phyloP scores from a whole-genome alignment of 2,329 filamentous ascomycete species.

The Fusarium virguliforme region DNA sequence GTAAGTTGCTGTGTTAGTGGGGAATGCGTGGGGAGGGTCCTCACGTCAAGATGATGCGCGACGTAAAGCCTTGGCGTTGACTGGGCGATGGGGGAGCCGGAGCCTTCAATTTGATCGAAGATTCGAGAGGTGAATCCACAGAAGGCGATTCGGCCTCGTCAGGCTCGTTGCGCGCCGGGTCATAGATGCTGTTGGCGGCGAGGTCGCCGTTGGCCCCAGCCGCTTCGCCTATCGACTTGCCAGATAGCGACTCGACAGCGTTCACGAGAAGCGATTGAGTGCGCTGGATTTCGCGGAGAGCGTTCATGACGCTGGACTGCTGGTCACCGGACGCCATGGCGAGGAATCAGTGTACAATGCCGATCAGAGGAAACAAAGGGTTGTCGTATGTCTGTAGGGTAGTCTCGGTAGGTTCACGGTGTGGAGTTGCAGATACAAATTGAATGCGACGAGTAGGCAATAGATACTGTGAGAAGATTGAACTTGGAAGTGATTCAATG shows the following conservation, averaged over 20 bases:
- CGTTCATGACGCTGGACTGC: conserved; percentile 48
- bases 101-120: conserved; percentile 44
- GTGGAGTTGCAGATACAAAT: neutral
- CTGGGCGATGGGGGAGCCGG: conserved; percentile 48
- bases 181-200: conserved; percentile 28
- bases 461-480: neutral
- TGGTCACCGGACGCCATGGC: conserved; percentile 49
- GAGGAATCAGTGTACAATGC: conserved; percentile 4
- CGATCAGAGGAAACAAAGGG: conserved; percentile 13
- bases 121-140: conserved; percentile 32
- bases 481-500: neutral
- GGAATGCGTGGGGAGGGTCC: conserved; percentile 39
- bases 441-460: conserved; percentile 5
- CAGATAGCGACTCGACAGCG: conserved; percentile 59
- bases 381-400: conserved; percentile 34
- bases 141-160: conserved; percentile 25
- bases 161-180: conserved; percentile 30
- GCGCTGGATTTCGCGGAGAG: conserved; percentile 61
- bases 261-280: conserved; percentile 61
- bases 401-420: neutral
- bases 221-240: conserved; percentile 47
- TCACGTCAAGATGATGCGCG: conserved; percentile 71
- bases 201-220: conserved; percentile 14
- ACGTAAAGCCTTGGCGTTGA: conserved; percentile 65
- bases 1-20: conserved; percentile 31